Percentiles rank a stretch among this genome's conserved stretches.
These are phyloP conservation scores for Hypoxylon sp. DNA, from an alignment of 2,329 filamentous ascomycete species.

Conservation along the genomic window DNA sequence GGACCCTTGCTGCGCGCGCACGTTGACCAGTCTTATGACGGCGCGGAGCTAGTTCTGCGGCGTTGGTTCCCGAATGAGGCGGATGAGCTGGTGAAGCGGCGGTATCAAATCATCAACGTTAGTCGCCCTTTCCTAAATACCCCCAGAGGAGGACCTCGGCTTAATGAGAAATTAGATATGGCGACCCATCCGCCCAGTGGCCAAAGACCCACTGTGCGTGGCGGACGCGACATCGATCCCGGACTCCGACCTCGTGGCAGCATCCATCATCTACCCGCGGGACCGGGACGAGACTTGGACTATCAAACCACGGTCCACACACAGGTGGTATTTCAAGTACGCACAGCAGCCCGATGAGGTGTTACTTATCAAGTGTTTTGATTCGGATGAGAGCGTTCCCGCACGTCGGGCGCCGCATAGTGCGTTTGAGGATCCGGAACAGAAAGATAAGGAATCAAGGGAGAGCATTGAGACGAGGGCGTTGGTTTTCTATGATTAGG, in stretches of 20 bases:
- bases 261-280: conserved; percentile 55
- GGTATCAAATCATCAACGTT: conserved; percentile 55
- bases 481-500: conserved; percentile 63
- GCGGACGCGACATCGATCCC: conserved; percentile 57
- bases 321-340: conserved; percentile 68
- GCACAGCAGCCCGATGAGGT: conserved; percentile 65
- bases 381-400: conserved; percentile 64
- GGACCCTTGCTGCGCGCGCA: conserved; percentile 52
- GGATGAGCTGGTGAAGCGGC: conserved; percentile 54
- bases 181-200: conserved; percentile 65
- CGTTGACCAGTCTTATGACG: conserved; percentile 60
- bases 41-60: conserved; percentile 55
- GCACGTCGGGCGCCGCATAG: conserved; percentile 68
- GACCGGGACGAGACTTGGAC: conserved; percentile 58
- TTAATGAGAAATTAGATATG: conserved; percentile 54
- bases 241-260: conserved; percentile 59
- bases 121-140: conserved; percentile 4
- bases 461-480: conserved; percentile 71
- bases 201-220: conserved; percentile 60
- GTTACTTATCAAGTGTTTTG: conserved; percentile 71
- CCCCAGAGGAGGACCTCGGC: background rate
- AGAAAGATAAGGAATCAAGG: conserved; percentile 58
- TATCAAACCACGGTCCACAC: conserved; percentile 56
- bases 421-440: conserved; percentile 66
- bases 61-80: conserved; percentile 54